Evolutionary conservation across 2,329 filamentous ascomycete genomes (phyloP), one percentile per base, ranked within the genome.

Genomic region (Colletotrichum truncatum): DNA sequence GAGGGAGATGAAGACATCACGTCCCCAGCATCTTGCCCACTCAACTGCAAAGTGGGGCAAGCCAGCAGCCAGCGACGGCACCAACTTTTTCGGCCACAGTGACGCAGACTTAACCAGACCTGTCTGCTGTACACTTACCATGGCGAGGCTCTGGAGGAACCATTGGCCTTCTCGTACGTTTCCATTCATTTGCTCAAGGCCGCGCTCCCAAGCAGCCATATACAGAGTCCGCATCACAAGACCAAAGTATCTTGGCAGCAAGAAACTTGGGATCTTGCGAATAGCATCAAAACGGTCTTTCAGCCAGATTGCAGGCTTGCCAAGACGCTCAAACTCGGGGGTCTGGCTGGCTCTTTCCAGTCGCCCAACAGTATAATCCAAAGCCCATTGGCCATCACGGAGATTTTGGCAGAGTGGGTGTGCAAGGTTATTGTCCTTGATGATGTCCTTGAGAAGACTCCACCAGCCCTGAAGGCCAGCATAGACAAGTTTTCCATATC

Each of bases 381-480:
- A 80, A 3, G 93, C 91, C 96, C 96, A 99, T 70, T 94, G 89
- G 0, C 96, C 96, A 69, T 97, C 88, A 53, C 96, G 90, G 5
- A 99, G 86, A 73, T 99, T 95, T 73, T 98, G 91, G 77, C 95
- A 98, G 10, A 99, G 85, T 0, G 96, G 93, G 75, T 99, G 96
- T 1, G 93, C 96, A 8, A 99, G 87, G 74, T 98, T 89, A 76
- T 99, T 99, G 68, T 96, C 89, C 53, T 85, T 87, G 71, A 98
- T 92, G 67, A 99, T 91, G 62, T 92, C 85, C 71, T 93, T 91
- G 41, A 99, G 81, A 1, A 97, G 83, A 75, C 94, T 98, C 94
- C 95, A 97, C 95, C 96, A 99, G 36, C 97, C 97, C 77, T 99
- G 96, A n/a, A 99, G 85, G 66, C 96, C 96, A 66, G 95, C 95